Evolutionary conservation across 495 filamentous ascomycete genomes (phyloP).

Genomic region (Chaetomium cochliodes): DNA sequence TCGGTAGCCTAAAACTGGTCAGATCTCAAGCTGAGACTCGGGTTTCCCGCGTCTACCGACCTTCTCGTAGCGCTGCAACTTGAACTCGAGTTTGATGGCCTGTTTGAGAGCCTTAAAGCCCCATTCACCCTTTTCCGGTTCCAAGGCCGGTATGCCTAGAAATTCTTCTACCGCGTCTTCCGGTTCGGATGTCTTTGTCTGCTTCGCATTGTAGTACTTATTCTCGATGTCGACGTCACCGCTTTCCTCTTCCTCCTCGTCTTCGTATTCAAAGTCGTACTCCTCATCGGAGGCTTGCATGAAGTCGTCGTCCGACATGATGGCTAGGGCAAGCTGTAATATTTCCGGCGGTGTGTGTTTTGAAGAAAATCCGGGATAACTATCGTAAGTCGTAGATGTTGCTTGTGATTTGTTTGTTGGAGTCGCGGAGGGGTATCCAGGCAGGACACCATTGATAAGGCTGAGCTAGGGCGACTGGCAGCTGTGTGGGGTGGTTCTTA

Average conservation of each 20-base stretch:
- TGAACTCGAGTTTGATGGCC: constrained; percentile 95
- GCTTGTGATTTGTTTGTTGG: neutral
- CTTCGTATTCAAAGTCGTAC: constrained; percentile 96
- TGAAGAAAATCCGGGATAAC: neutral
- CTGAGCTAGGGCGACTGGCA: constrained; percentile 11
- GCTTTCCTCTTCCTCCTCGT: constrained; percentile 84
- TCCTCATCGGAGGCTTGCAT: constrained; percentile 97
- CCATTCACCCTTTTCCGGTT: constrained; percentile 92
- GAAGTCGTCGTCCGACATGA: constrained; percentile 95
- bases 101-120: constrained; percentile 98
- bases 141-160: constrained; percentile 75
- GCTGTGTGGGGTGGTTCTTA: constrained; percentile 29
- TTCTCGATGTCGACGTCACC: constrained; percentile 96
- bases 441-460: constrained; percentile 20
- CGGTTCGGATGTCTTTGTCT: constrained; percentile 83
- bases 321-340: constrained; percentile 21
- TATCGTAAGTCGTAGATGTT: neutral
- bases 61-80: constrained; percentile 77
- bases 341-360: neutral
- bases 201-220: constrained; percentile 99
- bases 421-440: neutral
- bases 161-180: constrained; percentile 92
- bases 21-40: neutral
- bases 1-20: constrained; percentile 69
- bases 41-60: constrained; percentile 43